Evolutionary conservation across 129 eudicot species (phyloP).

Genomic region (Artemisia tridentata): DNA sequence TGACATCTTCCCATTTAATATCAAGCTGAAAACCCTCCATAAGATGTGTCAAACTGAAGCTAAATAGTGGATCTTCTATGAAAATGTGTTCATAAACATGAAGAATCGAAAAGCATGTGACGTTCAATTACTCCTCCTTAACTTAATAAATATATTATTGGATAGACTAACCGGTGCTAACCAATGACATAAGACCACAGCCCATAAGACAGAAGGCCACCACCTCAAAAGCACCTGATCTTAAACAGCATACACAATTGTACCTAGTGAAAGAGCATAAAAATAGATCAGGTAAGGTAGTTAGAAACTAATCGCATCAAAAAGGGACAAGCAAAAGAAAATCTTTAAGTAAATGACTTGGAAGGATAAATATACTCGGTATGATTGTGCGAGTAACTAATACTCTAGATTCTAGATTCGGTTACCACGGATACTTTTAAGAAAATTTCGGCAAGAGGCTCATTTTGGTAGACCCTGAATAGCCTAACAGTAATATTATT

Average conservation of each 20-base stretch:
- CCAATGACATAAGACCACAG: background rate
- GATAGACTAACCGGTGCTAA: background rate
- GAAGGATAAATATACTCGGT: no score
- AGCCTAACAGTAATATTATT: no score
- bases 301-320: no score
- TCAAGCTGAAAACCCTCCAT: slow-evolving; percentile 60
- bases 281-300: no score
- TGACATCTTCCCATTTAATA: slow-evolving; percentile 77
- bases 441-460: no score
- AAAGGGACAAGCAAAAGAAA: no score
- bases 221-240: slow-evolving; percentile 18
- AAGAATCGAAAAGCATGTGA: slow-evolving; percentile 29
- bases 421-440: no score
- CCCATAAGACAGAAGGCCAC: slow-evolving; percentile 11
- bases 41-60: slow-evolving; percentile 16
- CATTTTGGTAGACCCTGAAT: no score
- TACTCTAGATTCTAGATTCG: no score
- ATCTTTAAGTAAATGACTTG: no score
- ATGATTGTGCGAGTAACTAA: no score
- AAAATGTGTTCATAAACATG: slow-evolving; percentile 21
- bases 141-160: background rate
- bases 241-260: background rate
- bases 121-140: slow-evolving; percentile 9
- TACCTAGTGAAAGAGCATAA: no score
- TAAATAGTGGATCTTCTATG: slow-evolving; percentile 18